Percentiles rank a stretch among this genome's conserved stretches.
Evolutionary conservation across 225 moss, liverwort and hornwort genomes (phyloP).

Genomic region (Takakia lepidozioides): DNA sequence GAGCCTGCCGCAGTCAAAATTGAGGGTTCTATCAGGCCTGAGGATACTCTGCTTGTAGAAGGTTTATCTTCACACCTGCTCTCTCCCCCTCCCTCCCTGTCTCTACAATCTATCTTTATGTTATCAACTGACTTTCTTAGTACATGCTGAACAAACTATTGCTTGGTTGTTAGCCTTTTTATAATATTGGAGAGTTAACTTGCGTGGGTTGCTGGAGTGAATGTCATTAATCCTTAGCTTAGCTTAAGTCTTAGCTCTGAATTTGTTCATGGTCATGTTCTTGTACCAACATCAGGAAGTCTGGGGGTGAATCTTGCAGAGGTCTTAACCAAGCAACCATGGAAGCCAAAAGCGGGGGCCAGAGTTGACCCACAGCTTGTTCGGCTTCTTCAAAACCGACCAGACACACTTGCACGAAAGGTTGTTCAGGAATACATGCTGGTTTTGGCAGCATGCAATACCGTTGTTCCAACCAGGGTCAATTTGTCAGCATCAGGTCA

Average conservation of each 20-base stretch:
- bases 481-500: slow-evolving; percentile 42
- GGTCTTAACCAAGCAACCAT: slow-evolving; percentile 15
- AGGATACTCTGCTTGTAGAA: too few species aligned
- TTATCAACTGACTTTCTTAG: too few species aligned
- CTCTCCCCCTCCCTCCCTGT: too few species aligned
- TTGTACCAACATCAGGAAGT: neutral
- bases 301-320: slow-evolving; percentile 24
- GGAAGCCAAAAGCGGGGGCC: slow-evolving; percentile 23
- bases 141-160: too few species aligned
- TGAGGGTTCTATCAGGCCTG: slow-evolving; percentile 19
- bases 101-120: too few species aligned
- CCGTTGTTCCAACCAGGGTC: slow-evolving; percentile 72
- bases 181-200: too few species aligned
- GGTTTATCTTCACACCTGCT: too few species aligned
- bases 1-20: slow-evolving; percentile 6
- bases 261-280: neutral
- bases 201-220: too few species aligned
- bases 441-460: slow-evolving; percentile 76
- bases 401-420: slow-evolving; percentile 26
- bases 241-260: too few species aligned
- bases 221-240: too few species aligned
- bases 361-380: slow-evolving; percentile 29
- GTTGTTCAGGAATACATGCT: slow-evolving; percentile 66
- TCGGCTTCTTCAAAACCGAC: slow-evolving; percentile 25
- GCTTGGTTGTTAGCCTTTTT: too few species aligned